Base-by-base conservation (phyloP, 108 stramenopile species). In the Nannochloropsis salina region DNA sequence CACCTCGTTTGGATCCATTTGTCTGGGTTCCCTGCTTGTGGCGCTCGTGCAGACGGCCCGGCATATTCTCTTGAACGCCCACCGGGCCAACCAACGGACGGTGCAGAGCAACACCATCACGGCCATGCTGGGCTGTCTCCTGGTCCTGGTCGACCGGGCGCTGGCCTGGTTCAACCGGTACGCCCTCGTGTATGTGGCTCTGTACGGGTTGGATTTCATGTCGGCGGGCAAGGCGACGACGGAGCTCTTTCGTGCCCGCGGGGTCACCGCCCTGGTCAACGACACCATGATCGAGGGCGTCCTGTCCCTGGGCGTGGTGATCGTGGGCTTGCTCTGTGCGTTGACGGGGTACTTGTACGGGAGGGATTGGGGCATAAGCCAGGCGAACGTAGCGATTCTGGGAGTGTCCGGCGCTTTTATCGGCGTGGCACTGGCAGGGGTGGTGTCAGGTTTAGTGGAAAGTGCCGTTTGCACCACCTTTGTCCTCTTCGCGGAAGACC, bases 141-240 rank as follows among this genome's bases (percentile, higher is more conserved):
- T 91, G 42, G 83, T 81, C 42, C 47, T 93, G 2, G 83, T 93
- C 15, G 93, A 94, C 61, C 61, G 61, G 61, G 61, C 61, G 8
- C n/a, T 74, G 61, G 61, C 61, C 20, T 74, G 61, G 61, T 95
- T 95, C 90, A 95, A 95, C 86, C 87, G 87, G 61, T 94, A 94
- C 91, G 97, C 95, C 8, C 95, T 94, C 90, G 91, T 94, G 18
- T 95, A 95, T 80, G 94, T 94, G 45, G 96, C 94, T 10, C 84
- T 97, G 0, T 95, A 96, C 81, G 95, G 94, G 79, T 93, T 92
- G 86, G 51, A 88, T 15, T 97, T 94, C 90, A 74, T 93, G 18
- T 92, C 94, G 86, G 91, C 94, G n/a, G 94, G 93, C 1, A 90
- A 90, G 84, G 92, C 92, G 43, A 95, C 94, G 18, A 86, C 93